Evolutionary conservation across 1,284 basidiomycete genomes (phyloP).

Genomic region (Ustilago shanxiensis): DNA sequence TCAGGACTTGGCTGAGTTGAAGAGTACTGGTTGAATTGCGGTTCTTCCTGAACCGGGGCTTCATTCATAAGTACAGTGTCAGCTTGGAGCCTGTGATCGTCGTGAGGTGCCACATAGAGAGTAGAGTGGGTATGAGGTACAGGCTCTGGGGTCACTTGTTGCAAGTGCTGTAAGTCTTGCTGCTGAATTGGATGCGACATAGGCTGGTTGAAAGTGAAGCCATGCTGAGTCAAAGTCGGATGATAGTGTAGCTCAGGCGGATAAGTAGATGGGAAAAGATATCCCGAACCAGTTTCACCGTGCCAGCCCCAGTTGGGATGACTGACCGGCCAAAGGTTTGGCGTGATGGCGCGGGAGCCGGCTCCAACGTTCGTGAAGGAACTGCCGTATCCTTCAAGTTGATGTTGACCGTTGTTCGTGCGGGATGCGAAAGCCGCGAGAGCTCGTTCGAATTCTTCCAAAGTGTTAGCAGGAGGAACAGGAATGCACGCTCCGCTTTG

Average conservation of each 20-base stretch:
- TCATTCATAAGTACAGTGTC: not conserved
- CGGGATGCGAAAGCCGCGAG: not conserved
- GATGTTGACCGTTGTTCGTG: not conserved
- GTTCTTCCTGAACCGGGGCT: too few species aligned
- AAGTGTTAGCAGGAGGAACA: not conserved
- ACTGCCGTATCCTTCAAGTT: not conserved
- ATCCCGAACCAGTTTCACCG: not conserved
- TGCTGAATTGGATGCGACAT: not conserved
- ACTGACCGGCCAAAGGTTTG: not conserved
- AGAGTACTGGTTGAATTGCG: too few species aligned
- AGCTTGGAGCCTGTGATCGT: too few species aligned
- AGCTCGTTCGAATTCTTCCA: not conserved
- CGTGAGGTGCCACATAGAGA: too few species aligned
- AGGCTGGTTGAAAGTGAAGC: not conserved
- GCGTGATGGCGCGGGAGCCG: not conserved
- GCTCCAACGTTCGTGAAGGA: not conserved
- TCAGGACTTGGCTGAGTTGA: too few species aligned
- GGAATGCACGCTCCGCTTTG: not conserved
- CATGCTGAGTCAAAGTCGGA: not conserved
- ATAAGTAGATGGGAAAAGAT: not conserved
- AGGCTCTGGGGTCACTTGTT: too few species aligned
- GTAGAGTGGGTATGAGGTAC: too few species aligned
- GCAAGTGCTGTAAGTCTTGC: not conserved
- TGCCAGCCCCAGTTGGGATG: not conserved
- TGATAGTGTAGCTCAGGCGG: slow-evolving; percentile 4